Base-by-base conservation (phyloP, 1,139 yeast genomes). In the Sugiyamaella novakii region DNA sequence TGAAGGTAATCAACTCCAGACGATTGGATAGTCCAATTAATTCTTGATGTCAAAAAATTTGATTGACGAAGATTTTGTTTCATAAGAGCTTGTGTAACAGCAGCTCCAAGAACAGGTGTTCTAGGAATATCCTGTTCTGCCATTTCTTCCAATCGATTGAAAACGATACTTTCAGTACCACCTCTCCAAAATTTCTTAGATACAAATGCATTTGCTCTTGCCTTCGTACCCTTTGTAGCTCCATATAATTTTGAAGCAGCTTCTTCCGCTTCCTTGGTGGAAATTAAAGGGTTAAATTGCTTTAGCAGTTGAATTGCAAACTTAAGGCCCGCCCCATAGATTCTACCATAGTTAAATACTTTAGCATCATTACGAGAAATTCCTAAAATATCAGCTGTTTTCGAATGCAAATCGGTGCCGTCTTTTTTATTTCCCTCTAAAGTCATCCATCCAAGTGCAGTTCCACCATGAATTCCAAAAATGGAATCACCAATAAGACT, bases 381-480 rank as follows among this genome's bases (percentile, higher is more conserved):
- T 0, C 96, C 95, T 63, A 94, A 70, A 58, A 94, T 91, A 21
- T 77, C 76, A 0, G 98, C 97, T 0, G 98, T 94, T 59, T 87
- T 89, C 1, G 98, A 89, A 64, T 94, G 99, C 56, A 94, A 71
- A 69, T 94, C 99, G 0, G 98, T 94, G 8, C 91, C 94, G 52
- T 86, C 92, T 50, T 72, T 74, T 67, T 94, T 94, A 18, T 92
- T 84, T 14, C 99, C 99, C 72, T 94, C 99, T 48, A 94, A 74
- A 1, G 98, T 91, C 99, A 94, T 94, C 98, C 98, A 94, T 0
- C 98, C 98, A 47, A 94, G 76, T 0, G 98, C 96, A 0, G 98
- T 88, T 12, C 95, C 95, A 2, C 98, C 99, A 65, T 94, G 99
- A 34, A 87, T 72, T 44, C 84, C 81, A 66, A 92, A 87, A 49